These are phyloP conservation scores for Beauveria sp. DNA, from an alignment of 2,329 filamentous ascomycete genomes.

Conservation along the genomic window DNA sequence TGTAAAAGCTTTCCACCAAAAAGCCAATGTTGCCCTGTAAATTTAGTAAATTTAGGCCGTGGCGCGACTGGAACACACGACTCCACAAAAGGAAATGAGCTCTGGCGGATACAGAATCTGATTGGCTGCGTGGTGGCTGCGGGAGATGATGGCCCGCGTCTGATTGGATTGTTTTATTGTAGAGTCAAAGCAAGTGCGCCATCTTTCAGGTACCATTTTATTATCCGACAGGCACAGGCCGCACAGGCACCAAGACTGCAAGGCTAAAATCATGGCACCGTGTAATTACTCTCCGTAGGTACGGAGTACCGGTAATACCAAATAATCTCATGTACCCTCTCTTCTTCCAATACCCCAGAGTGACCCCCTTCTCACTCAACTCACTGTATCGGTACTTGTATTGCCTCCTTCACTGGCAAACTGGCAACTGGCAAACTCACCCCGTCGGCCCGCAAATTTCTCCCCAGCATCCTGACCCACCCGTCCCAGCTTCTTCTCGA, in stretches of 20 bases:
- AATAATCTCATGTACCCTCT: not conserved
- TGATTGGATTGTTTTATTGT: constrained; percentile 6
- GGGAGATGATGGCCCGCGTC: constrained; percentile 11
- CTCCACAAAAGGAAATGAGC: not conserved
- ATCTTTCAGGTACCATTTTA: constrained; percentile 4
- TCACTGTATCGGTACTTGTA: not conserved
- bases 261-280: not conserved
- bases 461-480: not conserved
- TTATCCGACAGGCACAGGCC: not conserved
- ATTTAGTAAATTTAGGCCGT: not conserved
- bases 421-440: not conserved
- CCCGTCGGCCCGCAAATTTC: not conserved
- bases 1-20: not conserved
- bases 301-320: not conserved
- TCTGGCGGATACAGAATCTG: not conserved
- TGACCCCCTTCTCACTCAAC: not conserved
- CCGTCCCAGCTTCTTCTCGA: not conserved
- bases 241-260: not conserved
- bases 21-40: too few species aligned
- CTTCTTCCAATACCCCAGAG: not conserved
- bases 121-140: not conserved
- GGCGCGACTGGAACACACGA: not conserved
- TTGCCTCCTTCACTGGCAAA: not conserved
- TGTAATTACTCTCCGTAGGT: not conserved
- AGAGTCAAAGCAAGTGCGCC: not conserved